Conservation (phyloP, 2,329 filamentous ascomycete genomes). For the Colletotrichum navitas region DNA sequence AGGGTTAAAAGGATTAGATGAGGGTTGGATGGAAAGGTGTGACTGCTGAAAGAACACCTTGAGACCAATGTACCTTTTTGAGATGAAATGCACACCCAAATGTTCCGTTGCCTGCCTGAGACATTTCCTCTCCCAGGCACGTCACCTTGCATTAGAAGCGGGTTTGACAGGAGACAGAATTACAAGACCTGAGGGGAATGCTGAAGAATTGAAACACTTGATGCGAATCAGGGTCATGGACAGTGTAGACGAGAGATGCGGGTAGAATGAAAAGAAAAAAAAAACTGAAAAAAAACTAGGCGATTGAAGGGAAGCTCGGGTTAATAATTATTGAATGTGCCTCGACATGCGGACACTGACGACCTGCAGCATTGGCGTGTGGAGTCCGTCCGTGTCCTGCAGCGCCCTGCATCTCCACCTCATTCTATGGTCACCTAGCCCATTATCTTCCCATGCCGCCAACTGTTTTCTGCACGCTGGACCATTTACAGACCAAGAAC, state of each 20-base stretch:
- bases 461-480: background rate
- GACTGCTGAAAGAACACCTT: background rate
- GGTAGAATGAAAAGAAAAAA: background rate
- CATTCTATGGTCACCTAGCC: background rate
- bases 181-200: conserved; percentile 6
- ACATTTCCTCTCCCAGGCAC: background rate
- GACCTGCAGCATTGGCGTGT: conserved; percentile 10
- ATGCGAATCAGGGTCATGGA: background rate
- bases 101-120: background rate
- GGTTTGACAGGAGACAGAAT: background rate
- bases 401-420: conserved; percentile 25
- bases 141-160: background rate
- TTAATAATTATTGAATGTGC: background rate
- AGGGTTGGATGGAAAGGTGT: background rate
- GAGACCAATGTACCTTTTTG: background rate
- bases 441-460: background rate
- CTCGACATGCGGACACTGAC: background rate
- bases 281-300: background rate
- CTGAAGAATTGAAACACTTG: conserved; percentile 7
- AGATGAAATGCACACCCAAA: background rate
- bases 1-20: background rate
- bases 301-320: background rate
- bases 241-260: background rate
- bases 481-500: background rate
- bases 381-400: conserved; percentile 19